Evolutionary conservation across 768 basidiomycete species (phyloP), one percentile per base, ranked within the genome.

Genomic region (Russula griseocarnosa): DNA sequence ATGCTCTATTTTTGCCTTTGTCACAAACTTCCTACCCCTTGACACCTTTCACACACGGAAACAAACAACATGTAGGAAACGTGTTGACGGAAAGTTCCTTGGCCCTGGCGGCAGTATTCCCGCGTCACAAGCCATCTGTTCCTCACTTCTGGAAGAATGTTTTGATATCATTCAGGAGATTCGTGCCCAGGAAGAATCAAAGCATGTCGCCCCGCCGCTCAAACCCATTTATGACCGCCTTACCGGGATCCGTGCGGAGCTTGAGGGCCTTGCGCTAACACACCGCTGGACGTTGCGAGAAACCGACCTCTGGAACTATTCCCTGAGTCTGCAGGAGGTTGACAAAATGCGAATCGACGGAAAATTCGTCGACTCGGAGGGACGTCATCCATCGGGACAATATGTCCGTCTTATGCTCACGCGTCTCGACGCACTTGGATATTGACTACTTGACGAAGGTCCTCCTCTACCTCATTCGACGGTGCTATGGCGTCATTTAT

Each of bases 311-410:
- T 94, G 85, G 82, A 98, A 93, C 75, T 98, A 96, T 75, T 92
- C 92, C 24, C 79, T 94, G 58, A 92, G 92, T 73, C 77, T 99
- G 66, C 88, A 94, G 71, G 95, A 98, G 74, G 95, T 99, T 46
- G 97, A 99, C 76, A 88, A 90, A 75, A 94, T 98, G 94, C 79
- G 97, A 26, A 85, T 98, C 7, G 94, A 98, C 66, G 97, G 97
- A 61, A 96, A 97, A 76, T 99, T 98, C 72, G 87, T 96, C 7
- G 95, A 98, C 71, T 81, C 88, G 0, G 94, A 98, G 46, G 97
- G 95, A 3, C 89, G 93, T 72, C 82, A 88, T 57, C 94, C 96
- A 3, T 79, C 88, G 60, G 96, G 97, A 11, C 97, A 99, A 88
- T 97, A 92, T 73, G 97, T 95, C 68, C 69, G 90, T 76, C 20